Percentiles rank a stretch among this genome's conserved stretches.
Evolutionary conservation across 2,329 filamentous ascomycete species (phyloP).

Genomic region (Penicillium italicum): DNA sequence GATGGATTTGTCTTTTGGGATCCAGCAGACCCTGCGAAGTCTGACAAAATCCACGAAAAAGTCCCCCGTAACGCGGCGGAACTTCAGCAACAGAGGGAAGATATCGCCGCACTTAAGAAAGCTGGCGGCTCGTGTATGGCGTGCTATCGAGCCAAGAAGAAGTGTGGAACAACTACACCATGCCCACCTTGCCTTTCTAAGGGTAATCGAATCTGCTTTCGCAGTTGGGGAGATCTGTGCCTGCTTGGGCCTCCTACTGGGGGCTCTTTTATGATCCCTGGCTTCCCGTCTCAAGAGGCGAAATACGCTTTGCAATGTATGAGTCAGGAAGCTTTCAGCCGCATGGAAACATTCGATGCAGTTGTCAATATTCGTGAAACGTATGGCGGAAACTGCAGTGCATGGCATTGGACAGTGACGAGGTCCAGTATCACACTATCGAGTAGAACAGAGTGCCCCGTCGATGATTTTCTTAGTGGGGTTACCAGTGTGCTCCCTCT

Average conservation of each 20-base stretch:
- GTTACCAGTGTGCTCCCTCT: conserved; percentile 5
- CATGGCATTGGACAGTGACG: conserved; percentile 11
- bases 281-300: not conserved
- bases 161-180: conserved; percentile 18
- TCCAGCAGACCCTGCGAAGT: conserved; percentile 6
- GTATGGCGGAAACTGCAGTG: not conserved
- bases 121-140: conserved; percentile 30
- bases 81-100: conserved; percentile 14
- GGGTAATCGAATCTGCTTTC: conserved; percentile 21
- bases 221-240: conserved; percentile 16
- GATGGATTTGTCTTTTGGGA: conserved; percentile 15
- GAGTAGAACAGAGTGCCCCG: not conserved
- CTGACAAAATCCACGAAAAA: conserved; percentile 5
- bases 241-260: conserved; percentile 4
- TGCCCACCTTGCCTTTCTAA: conserved; percentile 20
- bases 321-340: not conserved
- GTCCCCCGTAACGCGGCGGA: conserved; percentile 11
- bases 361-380: conserved; percentile 13
- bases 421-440: not conserved
- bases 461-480: conserved; percentile 3
- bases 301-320: conserved; percentile 1
- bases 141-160: conserved; percentile 30
- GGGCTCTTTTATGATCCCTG: not conserved
- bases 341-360: not conserved
- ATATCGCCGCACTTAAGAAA: conserved; percentile 18